Conservation (phyloP, 306 rosid genomes). For the Albizia julibrissin region DNA sequence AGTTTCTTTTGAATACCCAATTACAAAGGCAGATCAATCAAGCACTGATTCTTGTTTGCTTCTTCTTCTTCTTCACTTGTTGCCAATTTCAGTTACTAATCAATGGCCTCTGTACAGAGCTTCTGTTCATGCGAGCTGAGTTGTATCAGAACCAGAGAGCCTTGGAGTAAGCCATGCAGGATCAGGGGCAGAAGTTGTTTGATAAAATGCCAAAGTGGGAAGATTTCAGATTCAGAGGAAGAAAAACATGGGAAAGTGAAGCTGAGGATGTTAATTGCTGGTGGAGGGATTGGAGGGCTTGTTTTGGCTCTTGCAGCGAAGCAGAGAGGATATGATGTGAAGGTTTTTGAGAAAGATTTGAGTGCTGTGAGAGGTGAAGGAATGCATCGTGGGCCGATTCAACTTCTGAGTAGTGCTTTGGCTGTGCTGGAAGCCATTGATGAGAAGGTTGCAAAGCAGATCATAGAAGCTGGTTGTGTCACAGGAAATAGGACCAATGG, state of each 20-base stretch:
- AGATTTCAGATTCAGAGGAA: slow-evolving; percentile 16
- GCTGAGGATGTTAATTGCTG: slow-evolving; percentile 42
- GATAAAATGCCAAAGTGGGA: slow-evolving; percentile 28
- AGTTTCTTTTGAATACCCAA: neutral
- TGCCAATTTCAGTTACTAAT: neutral
- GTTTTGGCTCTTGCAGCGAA: slow-evolving; percentile 49
- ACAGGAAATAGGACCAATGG: slow-evolving; percentile 56
- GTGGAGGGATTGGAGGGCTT: slow-evolving; percentile 52
- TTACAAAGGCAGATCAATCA: neutral
- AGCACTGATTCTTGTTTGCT: neutral
- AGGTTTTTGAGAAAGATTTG: slow-evolving; percentile 49
- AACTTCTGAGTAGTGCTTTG: slow-evolving; percentile 43
- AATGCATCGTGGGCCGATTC: slow-evolving; percentile 51
- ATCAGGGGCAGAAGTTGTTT: slow-evolving; percentile 1
- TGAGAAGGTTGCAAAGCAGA: slow-evolving; percentile 34
- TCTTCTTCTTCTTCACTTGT: neutral
- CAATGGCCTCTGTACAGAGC: slow-evolving; percentile 40
- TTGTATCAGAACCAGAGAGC: neutral
- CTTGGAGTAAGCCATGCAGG: neutral
- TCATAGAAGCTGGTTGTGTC: slow-evolving; percentile 48
- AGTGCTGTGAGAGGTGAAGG: slow-evolving; percentile 56
- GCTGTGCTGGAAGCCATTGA: slow-evolving; percentile 49
- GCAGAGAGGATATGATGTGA: slow-evolving; percentile 40
- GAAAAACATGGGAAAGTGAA: slow-evolving; percentile 11
- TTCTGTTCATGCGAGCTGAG: slow-evolving; percentile 22